phyloP scores from a whole-genome alignment of 805 yeast genomes.

The Diddensiella transvaalensis region DNA sequence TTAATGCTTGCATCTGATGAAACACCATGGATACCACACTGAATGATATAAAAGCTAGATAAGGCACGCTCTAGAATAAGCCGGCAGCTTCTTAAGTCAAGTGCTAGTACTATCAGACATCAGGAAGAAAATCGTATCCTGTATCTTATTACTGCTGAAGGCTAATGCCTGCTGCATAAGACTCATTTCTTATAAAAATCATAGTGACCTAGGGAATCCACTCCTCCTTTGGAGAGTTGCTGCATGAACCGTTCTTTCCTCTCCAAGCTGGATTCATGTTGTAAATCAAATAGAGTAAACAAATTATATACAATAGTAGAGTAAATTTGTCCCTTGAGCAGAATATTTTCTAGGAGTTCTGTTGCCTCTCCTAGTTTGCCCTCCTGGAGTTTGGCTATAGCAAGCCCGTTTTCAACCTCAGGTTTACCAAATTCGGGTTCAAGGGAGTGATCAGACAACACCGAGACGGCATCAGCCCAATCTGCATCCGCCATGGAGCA shows the following conservation, averaged over 20 bases:
- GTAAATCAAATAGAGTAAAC: constrained; percentile 29
- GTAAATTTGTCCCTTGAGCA: constrained; percentile 8
- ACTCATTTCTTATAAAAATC: neutral
- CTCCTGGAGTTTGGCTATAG: constrained; percentile 23
- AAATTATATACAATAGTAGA: constrained; percentile 24
- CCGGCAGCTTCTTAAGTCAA: neutral
- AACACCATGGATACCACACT: no score
- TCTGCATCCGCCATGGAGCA: constrained; percentile 29
- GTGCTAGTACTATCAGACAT: no score
- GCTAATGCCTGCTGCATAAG: no score
- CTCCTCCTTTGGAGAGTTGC: neutral
- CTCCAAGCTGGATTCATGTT: constrained; percentile 10
- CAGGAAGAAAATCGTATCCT: no score
- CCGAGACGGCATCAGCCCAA: constrained; percentile 18
- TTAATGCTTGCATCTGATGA: no score
- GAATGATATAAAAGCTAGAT: no score
- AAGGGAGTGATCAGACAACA: constrained; percentile 4
- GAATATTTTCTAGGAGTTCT: constrained; percentile 19
- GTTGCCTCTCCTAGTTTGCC: constrained; percentile 28
- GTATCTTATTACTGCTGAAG: no score
- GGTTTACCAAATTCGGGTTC: neutral
- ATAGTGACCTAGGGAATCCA: neutral
- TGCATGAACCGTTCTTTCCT: constrained; percentile 3
- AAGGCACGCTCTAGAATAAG: neutral
- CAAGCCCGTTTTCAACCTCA: constrained; percentile 18